phyloP scores from a whole-genome alignment of 164 flowering plant genomes.

The grape (Vitis vinifera) region DNA sequence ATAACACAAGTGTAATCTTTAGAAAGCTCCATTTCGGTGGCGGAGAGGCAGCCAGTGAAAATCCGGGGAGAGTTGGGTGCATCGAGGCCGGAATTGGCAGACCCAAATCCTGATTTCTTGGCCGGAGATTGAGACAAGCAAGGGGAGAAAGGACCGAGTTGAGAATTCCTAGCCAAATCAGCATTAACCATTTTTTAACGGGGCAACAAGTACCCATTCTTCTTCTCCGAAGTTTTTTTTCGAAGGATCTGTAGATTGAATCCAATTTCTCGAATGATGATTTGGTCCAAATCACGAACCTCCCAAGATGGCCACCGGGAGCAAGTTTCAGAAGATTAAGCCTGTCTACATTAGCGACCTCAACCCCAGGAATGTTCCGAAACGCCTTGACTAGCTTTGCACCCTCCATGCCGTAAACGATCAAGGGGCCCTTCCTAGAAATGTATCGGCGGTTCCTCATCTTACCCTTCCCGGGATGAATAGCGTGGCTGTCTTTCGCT shows the following conservation, averaged over 20 bases:
- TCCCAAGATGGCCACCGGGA: constrained; percentile 89
- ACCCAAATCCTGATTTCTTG: constrained; percentile 37
- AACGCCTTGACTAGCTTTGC: constrained; percentile 81
- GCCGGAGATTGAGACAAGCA: constrained; percentile 21
- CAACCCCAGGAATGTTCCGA: constrained; percentile 83
- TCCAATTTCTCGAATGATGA: constrained; percentile 89
- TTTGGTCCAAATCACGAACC: constrained; percentile 92
- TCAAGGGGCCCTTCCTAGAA: constrained; percentile 69
- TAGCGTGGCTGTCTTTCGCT: constrained; percentile 69
- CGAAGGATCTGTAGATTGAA: constrained; percentile 74
- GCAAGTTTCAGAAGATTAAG: constrained; percentile 80
- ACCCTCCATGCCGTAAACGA: constrained; percentile 82
- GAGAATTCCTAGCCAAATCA: constrained; percentile 75
- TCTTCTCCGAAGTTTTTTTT: constrained; percentile 69
- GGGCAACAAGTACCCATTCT: constrained; percentile 79
- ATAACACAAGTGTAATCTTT: constrained; percentile 87
- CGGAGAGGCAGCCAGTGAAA: constrained; percentile 45
- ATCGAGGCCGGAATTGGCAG: constrained; percentile 27
- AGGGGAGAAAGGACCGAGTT: constrained; percentile 54
- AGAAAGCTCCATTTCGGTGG: constrained; percentile 66
- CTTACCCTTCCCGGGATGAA: constrained; percentile 86
- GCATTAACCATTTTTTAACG: constrained; percentile 87
- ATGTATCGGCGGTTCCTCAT: constrained; percentile 79
- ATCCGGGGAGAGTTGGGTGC: constrained; percentile 33
- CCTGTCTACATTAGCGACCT: constrained; percentile 68